Percentiles rank a stretch among this genome's conserved stretches.
Evolutionary conservation across 768 basidiomycete species (phyloP).

Genomic region (Cantharellus cinnabarinus): DNA sequence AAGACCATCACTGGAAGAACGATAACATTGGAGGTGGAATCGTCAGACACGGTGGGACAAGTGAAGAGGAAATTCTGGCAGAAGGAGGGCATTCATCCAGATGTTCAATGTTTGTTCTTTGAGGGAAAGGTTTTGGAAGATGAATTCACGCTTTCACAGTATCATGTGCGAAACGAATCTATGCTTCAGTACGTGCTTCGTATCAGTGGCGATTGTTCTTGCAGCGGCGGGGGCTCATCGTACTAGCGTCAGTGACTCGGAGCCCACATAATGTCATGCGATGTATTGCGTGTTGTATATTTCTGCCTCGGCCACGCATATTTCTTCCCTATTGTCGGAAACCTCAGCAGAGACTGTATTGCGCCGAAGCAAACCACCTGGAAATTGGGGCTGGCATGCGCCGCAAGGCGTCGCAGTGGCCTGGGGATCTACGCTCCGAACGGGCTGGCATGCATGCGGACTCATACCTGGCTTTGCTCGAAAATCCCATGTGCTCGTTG

Average conservation of each 20-base stretch:
- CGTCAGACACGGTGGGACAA: conserved; percentile 39
- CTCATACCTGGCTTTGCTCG: no score
- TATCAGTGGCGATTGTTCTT: conserved; percentile 13
- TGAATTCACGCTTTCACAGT: conserved; percentile 18
- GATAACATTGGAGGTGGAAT: conserved; percentile 35
- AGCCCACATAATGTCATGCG: not conserved
- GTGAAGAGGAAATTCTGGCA: conserved; percentile 96
- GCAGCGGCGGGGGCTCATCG: conserved; percentile 33
- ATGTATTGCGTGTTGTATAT: conserved; percentile 27
- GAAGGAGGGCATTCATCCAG: conserved; percentile 40
- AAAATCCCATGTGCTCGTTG: no score
- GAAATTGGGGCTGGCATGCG: conserved; percentile 48
- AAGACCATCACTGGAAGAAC: conserved; percentile 22
- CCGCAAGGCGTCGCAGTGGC: no score
- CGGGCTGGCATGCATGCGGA: no score
- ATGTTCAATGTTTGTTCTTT: conserved; percentile 29
- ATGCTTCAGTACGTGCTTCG: conserved; percentile 13
- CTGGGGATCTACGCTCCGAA: no score
- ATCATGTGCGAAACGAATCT: conserved; percentile 12
- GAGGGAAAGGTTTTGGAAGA: conserved; percentile 29
- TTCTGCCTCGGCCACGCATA: conserved; percentile 23
- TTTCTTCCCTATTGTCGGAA: conserved; percentile 33
- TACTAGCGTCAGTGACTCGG: conserved; percentile 15
- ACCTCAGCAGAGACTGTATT: conserved; percentile 31
- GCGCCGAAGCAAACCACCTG: conserved; percentile 94